A percentile compares a stretch with the other conserved stretches of the same genome.
These are phyloP conservation scores for Emergomyces orientalis DNA, from an alignment of 2,329 filamentous ascomycete genomes.

Conservation along the genomic window DNA sequence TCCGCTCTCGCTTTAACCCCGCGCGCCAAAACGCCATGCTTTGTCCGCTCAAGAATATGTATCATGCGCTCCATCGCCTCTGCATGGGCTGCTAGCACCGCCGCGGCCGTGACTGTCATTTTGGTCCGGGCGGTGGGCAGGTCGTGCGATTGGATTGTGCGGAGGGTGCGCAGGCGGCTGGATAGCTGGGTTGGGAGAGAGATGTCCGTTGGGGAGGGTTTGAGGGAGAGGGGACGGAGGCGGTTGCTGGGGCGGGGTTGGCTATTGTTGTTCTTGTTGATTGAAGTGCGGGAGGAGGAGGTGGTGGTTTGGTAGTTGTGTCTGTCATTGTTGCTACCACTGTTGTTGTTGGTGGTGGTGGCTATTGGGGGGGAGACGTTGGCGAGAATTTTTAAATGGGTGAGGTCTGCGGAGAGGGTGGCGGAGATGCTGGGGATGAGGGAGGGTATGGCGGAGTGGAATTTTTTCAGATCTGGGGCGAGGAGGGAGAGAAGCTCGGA, in stretches of 20 bases:
- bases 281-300: not conserved
- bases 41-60: slow-evolving; percentile 32
- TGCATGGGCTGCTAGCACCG: slow-evolving; percentile 26
- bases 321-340: not conserved
- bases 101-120: slow-evolving; percentile 29
- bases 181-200: slow-evolving; percentile 23
- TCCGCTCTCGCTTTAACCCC: slow-evolving; percentile 33
- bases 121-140: slow-evolving; percentile 26
- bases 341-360: not conserved
- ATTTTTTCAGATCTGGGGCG: slow-evolving; percentile 27
- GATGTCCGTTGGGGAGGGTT: not conserved
- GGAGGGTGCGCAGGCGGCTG: slow-evolving; percentile 23
- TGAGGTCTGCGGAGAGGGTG: slow-evolving; percentile 10
- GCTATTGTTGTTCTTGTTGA: slow-evolving; percentile 5
- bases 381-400: slow-evolving; percentile 11
- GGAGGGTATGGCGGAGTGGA: slow-evolving; percentile 21
- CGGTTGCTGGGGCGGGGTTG: slow-evolving; percentile 9
- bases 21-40: slow-evolving; percentile 30
- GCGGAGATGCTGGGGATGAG: slow-evolving; percentile 10
- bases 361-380: not conserved
- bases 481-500: slow-evolving; percentile 23
- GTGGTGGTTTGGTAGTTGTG: not conserved
- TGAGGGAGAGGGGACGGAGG: slow-evolving; percentile 7
- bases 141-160: slow-evolving; percentile 25
- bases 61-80: slow-evolving; percentile 30